Evolutionary conservation across 495 filamentous ascomycete species (phyloP), one percentile per base, ranked within the genome.

Genomic region (Tuber calosporum): DNA sequence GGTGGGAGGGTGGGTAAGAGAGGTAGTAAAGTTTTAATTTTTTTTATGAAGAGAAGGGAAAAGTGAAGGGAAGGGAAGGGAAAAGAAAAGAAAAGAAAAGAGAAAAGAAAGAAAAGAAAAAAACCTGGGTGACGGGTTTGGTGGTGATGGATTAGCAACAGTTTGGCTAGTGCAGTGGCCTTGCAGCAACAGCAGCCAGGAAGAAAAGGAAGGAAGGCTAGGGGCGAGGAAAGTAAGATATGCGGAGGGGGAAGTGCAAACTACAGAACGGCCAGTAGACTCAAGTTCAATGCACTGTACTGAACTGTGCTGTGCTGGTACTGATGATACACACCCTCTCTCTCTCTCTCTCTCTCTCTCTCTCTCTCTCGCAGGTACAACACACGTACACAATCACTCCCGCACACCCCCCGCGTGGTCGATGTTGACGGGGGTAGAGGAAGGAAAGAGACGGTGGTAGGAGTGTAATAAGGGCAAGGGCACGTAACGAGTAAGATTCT

Each of bases 91-190:
- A 72, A 74, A 80, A 80, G 66, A 70, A 79, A 71, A 77, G 74
- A 77, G 80, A 80, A 73, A 76, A 77, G n/a, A 69, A 38, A 74
- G 66, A 70, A 79, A 71, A 77, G 74, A 77, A 81, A 80, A 73
- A 76, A 77, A 77, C 73, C 70, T 79, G 75, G 79, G 53, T 62
- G 53, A 62, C 13, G 13, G 53, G 53, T 58, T 58, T 19, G 26
- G 53, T 17, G 53, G 53, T 62, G 53, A 62, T 30, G 53, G 53
- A 34, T 62, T 62, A 26, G 53, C 9, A 62, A 34, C 26, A 17
- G 53, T 34, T 62, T 62, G 53, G 53, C 53, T 62, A 34, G 26
- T 62, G 53, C 53, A 62, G 53, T 11, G 53, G 53, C 19, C 53
- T 62, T 15, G 53, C 53, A 34, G 53, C n/a, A 30, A 30, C n/a